Percentiles rank a stretch among this genome's conserved stretches.
Evolutionary conservation across 1,284 basidiomycete species (phyloP).

Genomic region (Pyrrhoderma noxium): DNA sequence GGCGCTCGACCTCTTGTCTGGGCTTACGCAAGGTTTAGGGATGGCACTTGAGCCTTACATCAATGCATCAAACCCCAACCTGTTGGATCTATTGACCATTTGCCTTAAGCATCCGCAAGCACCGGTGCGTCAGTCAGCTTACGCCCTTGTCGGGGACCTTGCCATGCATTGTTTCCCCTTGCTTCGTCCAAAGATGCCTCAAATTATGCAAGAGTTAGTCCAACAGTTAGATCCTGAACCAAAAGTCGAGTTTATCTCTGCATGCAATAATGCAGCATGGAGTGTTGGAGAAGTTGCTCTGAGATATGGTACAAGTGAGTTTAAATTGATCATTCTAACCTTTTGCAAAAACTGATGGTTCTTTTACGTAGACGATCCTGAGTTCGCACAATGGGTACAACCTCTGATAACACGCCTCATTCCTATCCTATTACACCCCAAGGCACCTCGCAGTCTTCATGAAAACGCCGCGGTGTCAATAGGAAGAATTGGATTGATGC

Average conservation of each 20-base stretch:
- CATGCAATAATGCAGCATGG: constrained; percentile 99
- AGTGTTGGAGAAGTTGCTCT: constrained; percentile 95
- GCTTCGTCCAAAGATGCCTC: constrained; percentile 77
- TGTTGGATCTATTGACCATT: constrained; percentile 73
- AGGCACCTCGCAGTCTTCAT: constrained; percentile 88
- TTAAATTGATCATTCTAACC: constrained; percentile 1
- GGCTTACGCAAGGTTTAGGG: constrained; percentile 91
- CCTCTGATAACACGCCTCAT: constrained; percentile 85
- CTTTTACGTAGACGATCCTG: constrained; percentile 51
- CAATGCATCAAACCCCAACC: constrained; percentile 58
- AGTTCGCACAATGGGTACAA: constrained; percentile 85
- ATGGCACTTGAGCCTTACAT: constrained; percentile 71
- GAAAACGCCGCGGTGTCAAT: constrained; percentile 99
- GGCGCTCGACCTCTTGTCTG: constrained; percentile 91
- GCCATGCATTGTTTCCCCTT: constrained; percentile 92
- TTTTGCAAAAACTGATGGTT: constrained; percentile 14
- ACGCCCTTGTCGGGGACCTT: constrained; percentile 95
- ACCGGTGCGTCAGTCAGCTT: constrained; percentile 92
- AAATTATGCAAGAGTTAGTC: constrained; percentile 87
- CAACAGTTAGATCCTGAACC: constrained; percentile 88
- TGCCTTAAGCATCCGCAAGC: constrained; percentile 94
- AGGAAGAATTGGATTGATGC: constrained; percentile 90
- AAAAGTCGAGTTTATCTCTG: constrained; percentile 87
- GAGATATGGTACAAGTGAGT: constrained; percentile 70
- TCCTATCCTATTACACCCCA: constrained; percentile 86